phyloP scores from a whole-genome alignment of 1,284 basidiomycete genomes.

The Irpex sp. region DNA sequence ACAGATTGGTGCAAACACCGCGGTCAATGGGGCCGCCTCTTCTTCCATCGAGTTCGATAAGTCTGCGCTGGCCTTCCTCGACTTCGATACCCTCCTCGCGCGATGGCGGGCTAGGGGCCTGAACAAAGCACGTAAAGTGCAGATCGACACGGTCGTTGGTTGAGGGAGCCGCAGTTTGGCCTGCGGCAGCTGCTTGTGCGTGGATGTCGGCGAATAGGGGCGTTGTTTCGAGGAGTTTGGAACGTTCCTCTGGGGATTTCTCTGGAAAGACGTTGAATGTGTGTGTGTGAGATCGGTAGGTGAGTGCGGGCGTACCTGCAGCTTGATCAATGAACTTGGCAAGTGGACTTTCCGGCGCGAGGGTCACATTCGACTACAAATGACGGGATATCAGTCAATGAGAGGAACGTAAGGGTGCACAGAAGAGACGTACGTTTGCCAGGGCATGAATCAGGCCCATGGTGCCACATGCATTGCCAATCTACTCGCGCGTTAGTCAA shows the following conservation, averaged over 20 bases:
- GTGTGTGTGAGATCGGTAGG: neutral
- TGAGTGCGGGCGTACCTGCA: constrained; percentile 35
- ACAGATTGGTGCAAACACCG: constrained; percentile 57
- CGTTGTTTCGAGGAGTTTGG: constrained; percentile 68
- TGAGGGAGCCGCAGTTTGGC: constrained; percentile 56
- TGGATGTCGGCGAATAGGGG: constrained; percentile 76
- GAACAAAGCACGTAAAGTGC: constrained; percentile 84
- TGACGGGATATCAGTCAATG: neutral
- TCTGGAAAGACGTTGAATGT: constrained; percentile 30
- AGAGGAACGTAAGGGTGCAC: neutral
- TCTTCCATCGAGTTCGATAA: constrained; percentile 81
- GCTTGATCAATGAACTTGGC: constrained; percentile 60
- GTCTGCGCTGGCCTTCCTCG: constrained; percentile 26
- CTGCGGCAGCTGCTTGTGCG: constrained; percentile 56
- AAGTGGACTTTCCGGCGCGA: constrained; percentile 51
- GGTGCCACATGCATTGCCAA: constrained; percentile 68
- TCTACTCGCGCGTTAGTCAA: constrained; percentile 4
- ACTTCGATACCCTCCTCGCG: constrained; percentile 24
- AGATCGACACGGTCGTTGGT: constrained; percentile 59
- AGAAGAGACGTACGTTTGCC: constrained; percentile 50
- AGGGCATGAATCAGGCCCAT: constrained; percentile 83
- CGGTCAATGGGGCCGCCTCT: constrained; percentile 74
- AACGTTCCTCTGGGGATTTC: constrained; percentile 66
- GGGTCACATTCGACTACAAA: constrained; percentile 50
- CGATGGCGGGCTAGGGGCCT: constrained; percentile 44